A percentile compares a stretch with the other conserved stretches of the same genome.
These are phyloP conservation scores for Xerocomellus intermedius DNA, from an alignment of 768 basidiomycete species.

Conservation along the genomic window DNA sequence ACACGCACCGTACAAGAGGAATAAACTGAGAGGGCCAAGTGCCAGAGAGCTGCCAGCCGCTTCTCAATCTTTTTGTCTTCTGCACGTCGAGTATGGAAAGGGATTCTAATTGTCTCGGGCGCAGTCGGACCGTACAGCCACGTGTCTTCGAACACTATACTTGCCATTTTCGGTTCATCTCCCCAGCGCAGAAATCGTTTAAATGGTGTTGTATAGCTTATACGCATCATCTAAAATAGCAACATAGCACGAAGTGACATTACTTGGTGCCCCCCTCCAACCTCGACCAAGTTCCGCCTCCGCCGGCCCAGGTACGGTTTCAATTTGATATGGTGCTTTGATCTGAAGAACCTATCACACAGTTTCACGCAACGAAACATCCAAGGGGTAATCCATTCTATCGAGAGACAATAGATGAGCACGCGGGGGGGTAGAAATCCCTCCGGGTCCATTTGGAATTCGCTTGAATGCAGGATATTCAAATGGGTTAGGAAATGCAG, in stretches of 20 bases:
- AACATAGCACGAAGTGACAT: no score
- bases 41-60: neutral
- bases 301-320: neutral
- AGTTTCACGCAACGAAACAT: neutral
- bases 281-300: neutral
- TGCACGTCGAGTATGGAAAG: neutral
- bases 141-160: constrained; percentile 19
- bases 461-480: neutral
- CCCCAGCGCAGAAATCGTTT: neutral
- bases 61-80: constrained; percentile 17
- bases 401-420: constrained; percentile 4
- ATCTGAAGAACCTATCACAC: neutral
- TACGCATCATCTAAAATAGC: neutral
- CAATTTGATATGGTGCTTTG: neutral
- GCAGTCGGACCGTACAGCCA: constrained; percentile 20
- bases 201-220: neutral
- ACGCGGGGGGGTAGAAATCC: neutral
- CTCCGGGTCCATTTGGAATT: neutral
- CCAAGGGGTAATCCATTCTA: neutral
- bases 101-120: constrained; percentile 21
- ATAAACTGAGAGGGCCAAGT: neutral
- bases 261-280: neutral
- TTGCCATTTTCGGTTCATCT: constrained; percentile 19
- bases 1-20: neutral
- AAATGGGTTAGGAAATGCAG: neutral